Percentiles rank a stretch among this genome's conserved stretches.
These are phyloP conservation scores for Cryptosporidium parvum DNA, from an alignment of 169 alveolate species.

Conservation along the genomic window DNA sequence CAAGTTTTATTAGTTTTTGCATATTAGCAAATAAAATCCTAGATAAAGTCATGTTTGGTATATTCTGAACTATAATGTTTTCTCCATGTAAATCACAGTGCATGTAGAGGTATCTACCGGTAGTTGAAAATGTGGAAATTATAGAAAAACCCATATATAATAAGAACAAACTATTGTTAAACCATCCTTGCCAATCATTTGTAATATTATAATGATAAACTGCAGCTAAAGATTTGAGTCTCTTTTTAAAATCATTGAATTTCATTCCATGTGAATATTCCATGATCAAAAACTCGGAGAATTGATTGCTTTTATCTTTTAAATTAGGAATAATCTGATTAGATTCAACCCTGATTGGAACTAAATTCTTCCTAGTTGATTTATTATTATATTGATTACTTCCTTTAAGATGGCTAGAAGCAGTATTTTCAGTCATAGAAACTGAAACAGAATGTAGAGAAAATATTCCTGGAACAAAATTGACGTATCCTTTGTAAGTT, in stretches of 20 bases:
- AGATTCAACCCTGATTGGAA: not conserved
- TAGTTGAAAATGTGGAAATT: slow-evolving; percentile 50
- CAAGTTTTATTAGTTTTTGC: slow-evolving; percentile 49
- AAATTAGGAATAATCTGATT: slow-evolving; percentile 18
- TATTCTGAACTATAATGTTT: slow-evolving; percentile 37
- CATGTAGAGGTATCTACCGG: slow-evolving; percentile 62
- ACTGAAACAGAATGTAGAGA: slow-evolving; percentile 6
- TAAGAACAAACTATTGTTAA: slow-evolving; percentile 41
- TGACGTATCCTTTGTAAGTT: slow-evolving; percentile 3
- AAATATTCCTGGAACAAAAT: slow-evolving; percentile 62
- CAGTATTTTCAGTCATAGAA: not conserved
- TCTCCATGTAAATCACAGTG: slow-evolving; percentile 72
- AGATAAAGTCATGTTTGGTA: slow-evolving; percentile 17
- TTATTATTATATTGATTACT: not conserved
- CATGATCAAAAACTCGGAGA: slow-evolving; percentile 64
- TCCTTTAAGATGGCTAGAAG: not conserved
- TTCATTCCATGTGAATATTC: slow-evolving; percentile 57
- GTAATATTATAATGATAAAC: slow-evolving; percentile 43
- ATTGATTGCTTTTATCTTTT: not conserved
- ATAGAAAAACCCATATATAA: slow-evolving; percentile 35
- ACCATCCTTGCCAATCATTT: slow-evolving; percentile 67
- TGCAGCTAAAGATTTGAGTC: slow-evolving; percentile 54
- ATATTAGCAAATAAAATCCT: slow-evolving; percentile 42
- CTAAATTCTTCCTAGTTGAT: not conserved
- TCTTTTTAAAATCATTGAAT: slow-evolving; percentile 12